Conservation (phyloP, 345 rosid species). For the Garcia nutans region DNA sequence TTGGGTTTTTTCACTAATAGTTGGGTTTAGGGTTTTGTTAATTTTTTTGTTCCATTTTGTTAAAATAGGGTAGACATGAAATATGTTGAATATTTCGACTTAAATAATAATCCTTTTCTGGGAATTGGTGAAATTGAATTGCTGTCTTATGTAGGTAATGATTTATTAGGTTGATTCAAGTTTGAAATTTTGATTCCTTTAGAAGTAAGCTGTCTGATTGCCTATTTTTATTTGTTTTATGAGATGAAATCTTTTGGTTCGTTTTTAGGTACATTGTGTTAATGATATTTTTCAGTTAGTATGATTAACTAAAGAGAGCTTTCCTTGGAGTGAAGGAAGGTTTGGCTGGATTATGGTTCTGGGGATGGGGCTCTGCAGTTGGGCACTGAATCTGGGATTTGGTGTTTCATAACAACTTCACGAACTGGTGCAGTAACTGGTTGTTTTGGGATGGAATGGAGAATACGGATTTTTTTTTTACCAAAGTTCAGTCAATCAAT, state of each 20-base stretch:
- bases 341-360: not conserved
- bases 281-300: not conserved
- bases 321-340: not conserved
- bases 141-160: not conserved
- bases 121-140: not conserved
- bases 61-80: not conserved
- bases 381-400: not conserved
- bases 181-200: not conserved
- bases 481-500: not conserved
- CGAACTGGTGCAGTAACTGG: not conserved
- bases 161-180: not conserved
- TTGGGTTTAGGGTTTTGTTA: slow-evolving; percentile 18
- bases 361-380: not conserved
- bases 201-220: not conserved
- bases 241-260: not conserved
- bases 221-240: not conserved
- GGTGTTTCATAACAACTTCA: not conserved
- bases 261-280: not conserved
- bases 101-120: not conserved
- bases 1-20: not conserved
- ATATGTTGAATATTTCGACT: not conserved
- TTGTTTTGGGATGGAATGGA: not conserved
- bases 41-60: slow-evolving; percentile 18
- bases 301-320: not conserved
- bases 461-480: not conserved